Conservation (phyloP, 148 eudicot genomes). For the Polygonum aviculare region DNA sequence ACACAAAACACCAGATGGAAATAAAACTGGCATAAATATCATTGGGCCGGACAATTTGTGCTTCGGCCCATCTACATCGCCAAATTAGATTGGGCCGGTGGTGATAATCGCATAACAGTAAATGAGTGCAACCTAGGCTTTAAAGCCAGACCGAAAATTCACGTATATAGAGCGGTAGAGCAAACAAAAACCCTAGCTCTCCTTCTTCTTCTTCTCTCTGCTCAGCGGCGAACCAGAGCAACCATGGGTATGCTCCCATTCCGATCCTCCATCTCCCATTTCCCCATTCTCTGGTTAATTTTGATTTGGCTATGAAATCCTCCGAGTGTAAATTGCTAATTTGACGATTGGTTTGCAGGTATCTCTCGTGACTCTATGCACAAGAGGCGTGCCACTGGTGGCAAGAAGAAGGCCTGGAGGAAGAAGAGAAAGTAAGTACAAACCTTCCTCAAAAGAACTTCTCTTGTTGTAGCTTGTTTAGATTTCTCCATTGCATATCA, state of each 20-base stretch:
- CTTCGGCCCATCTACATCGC: no score
- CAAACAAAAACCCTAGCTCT: slow-evolving; percentile 2
- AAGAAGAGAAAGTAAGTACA: slow-evolving; percentile 66
- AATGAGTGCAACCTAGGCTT: not conserved
- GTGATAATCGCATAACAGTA: no score
- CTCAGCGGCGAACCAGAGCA: not conserved
- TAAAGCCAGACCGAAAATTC: not conserved
- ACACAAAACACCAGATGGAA: no score
- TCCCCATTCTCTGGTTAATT: not conserved
- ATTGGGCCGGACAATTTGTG: no score
- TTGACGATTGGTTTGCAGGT: slow-evolving; percentile 25
- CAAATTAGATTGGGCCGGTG: no score
- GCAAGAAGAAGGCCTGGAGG: slow-evolving; percentile 85
- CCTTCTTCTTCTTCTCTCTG: not conserved
- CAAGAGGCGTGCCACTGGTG: slow-evolving; percentile 84
- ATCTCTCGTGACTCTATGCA: slow-evolving; percentile 78
- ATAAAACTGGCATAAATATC: no score
- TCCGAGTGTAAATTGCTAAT: not conserved
- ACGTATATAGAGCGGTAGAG: not conserved
- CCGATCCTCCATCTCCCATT: not conserved
- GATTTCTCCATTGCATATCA: not conserved
- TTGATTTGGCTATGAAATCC: not conserved
- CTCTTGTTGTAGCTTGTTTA: not conserved
- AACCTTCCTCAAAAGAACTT: not conserved
- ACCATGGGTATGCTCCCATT: not conserved